Percentiles rank a stretch among this genome's conserved stretches.
These are phyloP conservation scores for Echites panduratus DNA, from an alignment of 257 asterid species.

Conservation along the genomic window DNA sequence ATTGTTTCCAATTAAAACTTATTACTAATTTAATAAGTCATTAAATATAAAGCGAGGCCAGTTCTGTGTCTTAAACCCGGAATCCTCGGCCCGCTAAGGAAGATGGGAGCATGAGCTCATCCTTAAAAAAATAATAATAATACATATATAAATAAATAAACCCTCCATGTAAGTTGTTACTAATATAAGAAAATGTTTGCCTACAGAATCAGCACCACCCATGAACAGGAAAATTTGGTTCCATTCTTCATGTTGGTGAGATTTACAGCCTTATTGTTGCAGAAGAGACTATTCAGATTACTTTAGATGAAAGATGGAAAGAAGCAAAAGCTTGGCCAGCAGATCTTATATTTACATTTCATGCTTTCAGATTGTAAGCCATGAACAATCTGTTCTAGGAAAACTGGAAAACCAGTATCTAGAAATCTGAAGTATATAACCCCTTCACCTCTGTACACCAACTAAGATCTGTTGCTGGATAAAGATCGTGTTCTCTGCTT, in stretches of 20 bases:
- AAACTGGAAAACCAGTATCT: neutral
- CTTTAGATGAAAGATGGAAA: neutral
- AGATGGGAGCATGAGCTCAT: too few relatives aligned
- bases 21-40: too few relatives aligned
- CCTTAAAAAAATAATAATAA: too few relatives aligned
- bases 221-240: neutral
- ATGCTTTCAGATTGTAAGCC: constrained; percentile 7
- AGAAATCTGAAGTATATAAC: constrained; percentile 1
- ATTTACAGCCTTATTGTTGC: neutral
- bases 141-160: too few relatives aligned
- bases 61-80: too few relatives aligned
- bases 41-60: too few relatives aligned
- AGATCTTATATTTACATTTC: constrained; percentile 5
- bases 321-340: neutral
- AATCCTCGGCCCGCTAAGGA: too few relatives aligned
- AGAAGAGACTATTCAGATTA: neutral
- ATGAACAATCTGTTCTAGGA: neutral
- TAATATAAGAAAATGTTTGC: neutral
- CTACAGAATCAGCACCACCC: neutral
- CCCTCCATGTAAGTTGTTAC: neutral
- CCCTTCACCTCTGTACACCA: constrained; percentile 31
- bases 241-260: neutral
- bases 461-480: constrained; percentile 10
- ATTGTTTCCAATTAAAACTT: too few relatives aligned
- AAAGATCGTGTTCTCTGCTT: neutral